These are phyloP conservation scores for Babesia gibsoni DNA, from an alignment of 169 alveolate genomes.

Conservation along the genomic window DNA sequence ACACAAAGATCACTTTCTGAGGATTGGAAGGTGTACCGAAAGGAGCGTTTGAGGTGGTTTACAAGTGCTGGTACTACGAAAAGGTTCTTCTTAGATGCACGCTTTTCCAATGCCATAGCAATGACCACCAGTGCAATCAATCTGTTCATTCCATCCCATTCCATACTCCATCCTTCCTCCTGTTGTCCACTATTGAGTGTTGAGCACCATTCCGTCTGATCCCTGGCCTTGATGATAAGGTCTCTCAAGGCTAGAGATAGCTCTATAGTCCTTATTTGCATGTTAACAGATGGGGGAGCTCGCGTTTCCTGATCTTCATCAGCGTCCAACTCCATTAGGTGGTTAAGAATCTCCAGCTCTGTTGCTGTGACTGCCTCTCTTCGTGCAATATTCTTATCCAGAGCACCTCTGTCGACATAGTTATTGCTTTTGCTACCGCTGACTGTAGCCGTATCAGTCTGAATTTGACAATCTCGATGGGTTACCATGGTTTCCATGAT, in stretches of 20 bases:
- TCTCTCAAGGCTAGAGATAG: background rate
- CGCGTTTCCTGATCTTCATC: background rate
- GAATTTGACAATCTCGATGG: background rate
- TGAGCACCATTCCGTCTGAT: conserved; percentile 44
- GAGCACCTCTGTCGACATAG: background rate
- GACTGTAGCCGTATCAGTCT: background rate
- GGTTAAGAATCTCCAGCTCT: conserved; percentile 20
- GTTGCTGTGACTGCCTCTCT: background rate
- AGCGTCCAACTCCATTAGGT: background rate
- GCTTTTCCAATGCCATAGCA: conserved; percentile 19
- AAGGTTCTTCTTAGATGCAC: background rate
- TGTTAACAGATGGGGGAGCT: background rate
- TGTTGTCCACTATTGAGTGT: conserved; percentile 18
- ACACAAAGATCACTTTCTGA: conserved; percentile 35
- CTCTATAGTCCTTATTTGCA: background rate
- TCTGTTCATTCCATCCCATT: conserved; percentile 40
- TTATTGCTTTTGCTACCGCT: no score
- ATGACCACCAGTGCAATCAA: conserved; percentile 31
- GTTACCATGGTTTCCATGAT: background rate
- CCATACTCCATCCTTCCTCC: background rate
- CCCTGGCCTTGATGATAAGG: conserved; percentile 25
- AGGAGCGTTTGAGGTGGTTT: conserved; percentile 35
- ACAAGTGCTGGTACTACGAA: conserved; percentile 17
- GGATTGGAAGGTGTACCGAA: conserved; percentile 60
- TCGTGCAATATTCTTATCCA: background rate